Percentiles rank a stretch among this genome's conserved stretches.
These are phyloP conservation scores for Kazachstania africana DNA, from an alignment of 805 yeast genomes.

Conservation along the genomic window DNA sequence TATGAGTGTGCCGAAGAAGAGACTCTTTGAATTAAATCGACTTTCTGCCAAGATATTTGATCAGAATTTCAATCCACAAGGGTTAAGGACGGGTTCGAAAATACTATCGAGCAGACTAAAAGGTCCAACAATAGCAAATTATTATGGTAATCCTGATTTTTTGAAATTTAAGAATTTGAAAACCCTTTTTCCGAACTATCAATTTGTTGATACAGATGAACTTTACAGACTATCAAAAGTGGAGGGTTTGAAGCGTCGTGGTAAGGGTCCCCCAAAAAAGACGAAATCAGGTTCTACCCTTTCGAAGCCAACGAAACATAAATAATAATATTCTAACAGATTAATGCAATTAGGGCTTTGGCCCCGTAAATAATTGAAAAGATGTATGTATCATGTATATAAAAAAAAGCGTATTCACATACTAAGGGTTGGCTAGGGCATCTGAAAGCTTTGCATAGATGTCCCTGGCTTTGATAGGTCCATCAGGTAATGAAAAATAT, in stretches of 20 bases:
- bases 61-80: conserved; percentile 56
- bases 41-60: conserved; percentile 57
- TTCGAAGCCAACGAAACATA: too few species aligned
- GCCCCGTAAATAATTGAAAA: too few species aligned
- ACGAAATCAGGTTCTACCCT: conserved; percentile 36
- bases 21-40: conserved; percentile 46
- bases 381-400: too few species aligned
- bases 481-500: conserved; percentile 41
- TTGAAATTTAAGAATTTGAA: conserved; percentile 53
- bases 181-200: conserved; percentile 36
- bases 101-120: conserved; percentile 53
- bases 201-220: conserved; percentile 57
- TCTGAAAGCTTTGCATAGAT: too few species aligned
- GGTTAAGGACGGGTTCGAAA: conserved; percentile 61
- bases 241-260: conserved; percentile 64
- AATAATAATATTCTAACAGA: neutral
- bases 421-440: too few species aligned
- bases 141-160: conserved; percentile 66
- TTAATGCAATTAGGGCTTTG: too few species aligned
- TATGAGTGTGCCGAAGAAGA: conserved; percentile 30
- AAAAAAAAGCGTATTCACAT: too few species aligned
- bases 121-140: conserved; percentile 59
- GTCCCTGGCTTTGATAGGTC: too few species aligned
- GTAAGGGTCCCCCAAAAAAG: conserved; percentile 81
- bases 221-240: conserved; percentile 56